Base-by-base conservation (phyloP, 148 eudicot genomes). In the Cornus suecica region DNA sequence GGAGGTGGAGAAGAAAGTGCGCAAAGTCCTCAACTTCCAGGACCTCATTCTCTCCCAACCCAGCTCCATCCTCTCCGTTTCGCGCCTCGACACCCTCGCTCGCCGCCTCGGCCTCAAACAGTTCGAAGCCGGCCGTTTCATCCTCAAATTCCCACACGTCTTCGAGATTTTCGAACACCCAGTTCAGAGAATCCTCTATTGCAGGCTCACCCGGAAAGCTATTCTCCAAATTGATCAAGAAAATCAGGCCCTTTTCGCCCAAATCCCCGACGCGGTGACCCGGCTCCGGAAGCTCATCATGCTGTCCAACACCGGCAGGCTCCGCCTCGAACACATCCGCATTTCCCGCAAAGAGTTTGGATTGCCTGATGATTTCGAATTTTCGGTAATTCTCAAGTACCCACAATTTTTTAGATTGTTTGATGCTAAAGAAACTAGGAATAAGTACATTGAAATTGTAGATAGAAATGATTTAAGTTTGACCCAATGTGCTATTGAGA, bases 131-230 rank as follows among this genome's bases (percentile, higher is more conserved):
- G 91, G 94, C 24, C 79, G 80, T 8, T 92, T 95, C 70, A 84
- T 92, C 34, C 97, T 92, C 80, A 95, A 92, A 82, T 92, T 91
- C 76, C 97, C 99, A 22, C 89, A 85, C 64, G 81, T 95, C 30
- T 95, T 95, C 71, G 97, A 95, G 65, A 82, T 95, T 66, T 93
- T 91, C 64, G 99, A 93, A 28, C 99, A 95, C 87, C 98, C 99
- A 3, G 97, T 95, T 82, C 97, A 90, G 80, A 77, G 99, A 73
- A 88, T 93, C 2, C 83, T 95, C 42, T 91, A 93, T 81, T 86
- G 92, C 69, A 66, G 99, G n/a, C 86, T 96, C 9, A 87, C 98
- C 56, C 81, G 97, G 22, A 88, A 87, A 72, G 93, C 93, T 56
- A 83, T 56, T 52, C 71, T 76, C 28, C 99, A 96, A 82, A 90